phyloP scores from a whole-genome alignment of 1,284 basidiomycete genomes.

The Ustilago lituana region DNA sequence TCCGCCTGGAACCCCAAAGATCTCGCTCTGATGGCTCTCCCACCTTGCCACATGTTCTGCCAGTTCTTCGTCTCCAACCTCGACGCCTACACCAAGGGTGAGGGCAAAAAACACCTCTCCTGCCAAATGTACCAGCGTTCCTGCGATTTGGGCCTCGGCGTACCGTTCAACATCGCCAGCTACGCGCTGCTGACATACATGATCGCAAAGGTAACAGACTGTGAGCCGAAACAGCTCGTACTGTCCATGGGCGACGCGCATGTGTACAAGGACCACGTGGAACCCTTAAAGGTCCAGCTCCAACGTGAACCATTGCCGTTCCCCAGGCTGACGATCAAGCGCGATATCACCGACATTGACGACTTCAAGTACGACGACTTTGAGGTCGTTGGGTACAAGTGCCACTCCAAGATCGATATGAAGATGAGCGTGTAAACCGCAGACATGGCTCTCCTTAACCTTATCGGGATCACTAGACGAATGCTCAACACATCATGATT shows the following conservation, averaged over 20 bases:
- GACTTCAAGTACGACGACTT: constrained; percentile 84
- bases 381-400: constrained; percentile 84
- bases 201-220: constrained; percentile 89
- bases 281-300: constrained; percentile 83
- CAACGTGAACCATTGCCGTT: constrained; percentile 81
- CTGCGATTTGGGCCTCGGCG: constrained; percentile 91
- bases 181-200: constrained; percentile 96
- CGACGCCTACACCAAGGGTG: constrained; percentile 59
- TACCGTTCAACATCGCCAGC: constrained; percentile 96
- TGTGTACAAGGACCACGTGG: constrained; percentile 91
- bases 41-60: constrained; percentile 97
- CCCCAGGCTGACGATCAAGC: constrained; percentile 79
- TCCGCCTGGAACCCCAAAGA: constrained; percentile 98
- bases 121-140: constrained; percentile 99
- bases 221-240: constrained; percentile 85
- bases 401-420: constrained; percentile 88
- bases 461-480: neutral
- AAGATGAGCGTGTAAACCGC: constrained; percentile 87
- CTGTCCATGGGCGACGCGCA: constrained; percentile 95
- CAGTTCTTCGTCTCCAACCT: constrained; percentile 87
- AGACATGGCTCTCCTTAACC: too few relatives aligned
- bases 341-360: constrained; percentile 78
- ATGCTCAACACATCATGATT: constrained; percentile 9
- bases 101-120: constrained; percentile 71
- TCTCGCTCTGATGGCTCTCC: constrained; percentile 91